Conservation (phyloP, 2,329 filamentous ascomycete species). For the Ascochyta rabiei region DNA sequence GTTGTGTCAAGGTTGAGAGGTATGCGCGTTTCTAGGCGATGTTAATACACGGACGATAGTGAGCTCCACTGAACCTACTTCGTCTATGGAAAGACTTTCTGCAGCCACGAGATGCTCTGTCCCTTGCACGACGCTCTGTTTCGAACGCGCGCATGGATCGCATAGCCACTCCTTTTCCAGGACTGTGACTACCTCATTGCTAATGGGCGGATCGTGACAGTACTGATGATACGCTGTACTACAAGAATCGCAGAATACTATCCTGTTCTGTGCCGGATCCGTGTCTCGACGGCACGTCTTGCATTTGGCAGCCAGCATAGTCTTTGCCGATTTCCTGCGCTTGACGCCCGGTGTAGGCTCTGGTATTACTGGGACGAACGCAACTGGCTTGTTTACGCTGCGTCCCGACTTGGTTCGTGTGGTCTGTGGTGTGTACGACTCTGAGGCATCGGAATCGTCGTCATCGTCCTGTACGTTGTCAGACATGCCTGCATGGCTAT, state of each 20-base stretch:
- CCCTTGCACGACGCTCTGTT: slow-evolving; percentile 38
- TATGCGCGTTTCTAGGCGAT: slow-evolving; percentile 65
- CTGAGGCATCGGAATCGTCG: slow-evolving; percentile 49
- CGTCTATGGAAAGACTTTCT: slow-evolving; percentile 48
- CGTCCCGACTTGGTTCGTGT: slow-evolving; percentile 79
- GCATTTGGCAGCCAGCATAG: slow-evolving; percentile 64
- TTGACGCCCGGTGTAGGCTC: slow-evolving; percentile 57
- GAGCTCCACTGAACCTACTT: slow-evolving; percentile 43
- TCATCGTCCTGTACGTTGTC: slow-evolving; percentile 33
- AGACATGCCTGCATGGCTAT: slow-evolving; percentile 10
- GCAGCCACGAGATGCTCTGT: slow-evolving; percentile 49
- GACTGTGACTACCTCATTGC: slow-evolving; percentile 70
- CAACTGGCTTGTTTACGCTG: slow-evolving; percentile 69
- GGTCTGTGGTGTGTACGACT: slow-evolving; percentile 60
- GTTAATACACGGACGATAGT: background rate
- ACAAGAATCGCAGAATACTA: slow-evolving; percentile 86
- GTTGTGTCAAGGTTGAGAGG: slow-evolving; percentile 65
- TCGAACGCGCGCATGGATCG: slow-evolving; percentile 58
- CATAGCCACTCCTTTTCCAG: slow-evolving; percentile 76
- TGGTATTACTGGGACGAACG: slow-evolving; percentile 64
- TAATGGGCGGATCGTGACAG: slow-evolving; percentile 78
- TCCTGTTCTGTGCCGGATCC: slow-evolving; percentile 75
- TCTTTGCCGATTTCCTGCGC: slow-evolving; percentile 64
- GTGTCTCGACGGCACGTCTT: slow-evolving; percentile 74
- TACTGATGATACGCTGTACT: slow-evolving; percentile 80